Evolutionary conservation across 1,284 basidiomycete species (phyloP).

Genomic region (Violaceomyces palustris): DNA sequence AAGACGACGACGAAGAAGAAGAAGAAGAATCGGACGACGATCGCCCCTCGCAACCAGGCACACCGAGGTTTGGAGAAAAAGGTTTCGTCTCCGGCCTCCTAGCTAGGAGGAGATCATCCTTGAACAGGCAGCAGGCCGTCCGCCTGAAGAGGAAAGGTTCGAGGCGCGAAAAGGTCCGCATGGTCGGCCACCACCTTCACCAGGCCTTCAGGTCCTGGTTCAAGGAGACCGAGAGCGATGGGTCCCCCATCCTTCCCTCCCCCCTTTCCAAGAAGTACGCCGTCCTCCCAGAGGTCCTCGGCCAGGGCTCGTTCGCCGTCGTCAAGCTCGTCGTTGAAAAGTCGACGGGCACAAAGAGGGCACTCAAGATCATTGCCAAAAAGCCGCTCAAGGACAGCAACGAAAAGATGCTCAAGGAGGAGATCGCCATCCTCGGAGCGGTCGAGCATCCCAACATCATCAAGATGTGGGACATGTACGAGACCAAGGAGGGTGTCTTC

Average conservation of each 20-base stretch:
- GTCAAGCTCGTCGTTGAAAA: slow-evolving; percentile 38
- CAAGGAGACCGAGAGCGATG: slow-evolving; percentile 44
- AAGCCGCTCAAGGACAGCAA: slow-evolving; percentile 46
- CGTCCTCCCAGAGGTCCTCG: slow-evolving; percentile 30
- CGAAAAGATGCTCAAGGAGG: slow-evolving; percentile 46
- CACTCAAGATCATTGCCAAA: slow-evolving; percentile 51
- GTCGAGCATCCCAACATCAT: slow-evolving; percentile 48
- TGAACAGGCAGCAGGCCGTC: too few species aligned
- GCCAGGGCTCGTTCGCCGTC: slow-evolving; percentile 49
- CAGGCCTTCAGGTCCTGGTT: slow-evolving; percentile 45
- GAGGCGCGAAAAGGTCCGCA: slow-evolving; percentile 27
- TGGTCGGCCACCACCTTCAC: slow-evolving; percentile 44
- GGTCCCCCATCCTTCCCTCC: slow-evolving; percentile 38
- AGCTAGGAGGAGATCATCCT: too few species aligned
- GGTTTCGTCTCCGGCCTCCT: too few species aligned
- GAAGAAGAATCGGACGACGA: too few species aligned
- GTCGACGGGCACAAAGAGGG: slow-evolving; percentile 35
- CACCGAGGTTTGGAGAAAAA: too few species aligned
- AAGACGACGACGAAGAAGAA: too few species aligned
- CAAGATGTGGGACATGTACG: slow-evolving; percentile 50
- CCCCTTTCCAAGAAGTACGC: slow-evolving; percentile 46
- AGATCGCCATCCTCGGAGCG: slow-evolving; percentile 46
- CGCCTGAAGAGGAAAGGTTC: too few species aligned
- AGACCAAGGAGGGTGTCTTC: slow-evolving; percentile 51
- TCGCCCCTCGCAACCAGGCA: too few species aligned